These are phyloP conservation scores for Oryza rufipogon DNA, from an alignment of 176 grass and related monocot genomes.

Conservation along the genomic window DNA sequence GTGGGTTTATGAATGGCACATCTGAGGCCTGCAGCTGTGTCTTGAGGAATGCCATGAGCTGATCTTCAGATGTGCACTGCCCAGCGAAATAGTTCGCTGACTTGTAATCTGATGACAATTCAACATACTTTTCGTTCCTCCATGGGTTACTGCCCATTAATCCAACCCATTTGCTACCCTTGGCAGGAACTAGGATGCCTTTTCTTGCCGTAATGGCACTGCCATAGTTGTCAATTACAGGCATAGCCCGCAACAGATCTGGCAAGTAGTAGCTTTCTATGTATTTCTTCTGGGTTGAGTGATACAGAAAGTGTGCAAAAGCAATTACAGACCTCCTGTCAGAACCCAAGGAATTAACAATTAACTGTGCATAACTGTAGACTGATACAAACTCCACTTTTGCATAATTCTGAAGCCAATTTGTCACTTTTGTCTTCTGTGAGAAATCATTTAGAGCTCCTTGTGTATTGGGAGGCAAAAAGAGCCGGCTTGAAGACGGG, in stretches of 20 bases:
- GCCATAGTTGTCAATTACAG: constrained; percentile 55
- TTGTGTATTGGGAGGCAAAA: constrained; percentile 47
- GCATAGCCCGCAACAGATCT: constrained; percentile 31
- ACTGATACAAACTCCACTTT: constrained; percentile 47
- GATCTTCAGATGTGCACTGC: constrained; percentile 35
- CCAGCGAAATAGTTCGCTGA: constrained; percentile 43
- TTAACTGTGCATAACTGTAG: constrained; percentile 20
- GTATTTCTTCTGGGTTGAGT: constrained; percentile 30
- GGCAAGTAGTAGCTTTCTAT: background rate
- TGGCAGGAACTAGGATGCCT: constrained; percentile 63
- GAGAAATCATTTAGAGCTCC: constrained; percentile 22
- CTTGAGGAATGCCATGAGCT: constrained; percentile 50
- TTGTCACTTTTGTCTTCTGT: background rate
- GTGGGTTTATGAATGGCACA: constrained; percentile 62
- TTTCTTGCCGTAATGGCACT: constrained; percentile 10
- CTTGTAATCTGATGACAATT: constrained; percentile 59
- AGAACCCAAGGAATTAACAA: constrained; percentile 34
- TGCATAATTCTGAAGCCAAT: constrained; percentile 48
- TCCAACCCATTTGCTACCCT: constrained; percentile 66
- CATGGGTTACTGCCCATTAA: constrained; percentile 74
- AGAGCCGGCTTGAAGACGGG: constrained; percentile 35
- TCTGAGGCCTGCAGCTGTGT: constrained; percentile 39
- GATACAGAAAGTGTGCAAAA: constrained; percentile 66
- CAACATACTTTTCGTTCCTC: constrained; percentile 48
- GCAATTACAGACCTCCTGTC: constrained; percentile 41